Evolutionary conservation across 805 yeast genomes (phyloP).

Genomic region (Jamesozyma rosinii): DNA sequence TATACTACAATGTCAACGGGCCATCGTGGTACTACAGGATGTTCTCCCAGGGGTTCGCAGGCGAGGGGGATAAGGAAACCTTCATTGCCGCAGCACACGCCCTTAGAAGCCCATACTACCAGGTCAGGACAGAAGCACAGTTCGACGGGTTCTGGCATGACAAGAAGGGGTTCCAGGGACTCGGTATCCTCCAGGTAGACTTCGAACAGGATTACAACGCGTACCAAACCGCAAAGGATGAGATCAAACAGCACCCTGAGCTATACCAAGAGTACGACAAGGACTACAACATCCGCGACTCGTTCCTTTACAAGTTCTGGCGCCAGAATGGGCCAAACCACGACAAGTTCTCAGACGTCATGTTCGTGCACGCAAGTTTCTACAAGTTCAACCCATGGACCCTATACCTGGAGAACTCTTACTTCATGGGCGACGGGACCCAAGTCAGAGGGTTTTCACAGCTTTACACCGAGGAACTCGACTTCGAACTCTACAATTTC

Average conservation of each 20-base stretch:
- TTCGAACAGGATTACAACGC: constrained; percentile 48
- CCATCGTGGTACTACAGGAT: constrained; percentile 60
- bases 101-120: constrained; percentile 39
- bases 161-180: constrained; percentile 41
- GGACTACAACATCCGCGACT: constrained; percentile 2
- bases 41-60: constrained; percentile 66
- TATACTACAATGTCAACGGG: constrained; percentile 61
- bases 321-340: not conserved
- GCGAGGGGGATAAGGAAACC: constrained; percentile 75
- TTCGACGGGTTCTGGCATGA: constrained; percentile 33
- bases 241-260: not conserved
- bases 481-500: constrained; percentile 23
- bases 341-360: constrained; percentile 14
- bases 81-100: constrained; percentile 57
- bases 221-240: constrained; percentile 9
- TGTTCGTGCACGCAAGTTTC: constrained; percentile 34
- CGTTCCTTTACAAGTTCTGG: constrained; percentile 6
- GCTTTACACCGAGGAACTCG: constrained; percentile 13
- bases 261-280: not conserved
- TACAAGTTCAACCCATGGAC: constrained; percentile 33
- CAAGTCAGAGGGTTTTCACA: constrained; percentile 19
- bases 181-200: constrained; percentile 69
- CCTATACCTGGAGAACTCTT: constrained; percentile 16
- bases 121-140: constrained; percentile 30
- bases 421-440: constrained; percentile 11